Evolutionary conservation across 495 filamentous ascomycete genomes (phyloP).

Genomic region (Tirmania nivea): DNA sequence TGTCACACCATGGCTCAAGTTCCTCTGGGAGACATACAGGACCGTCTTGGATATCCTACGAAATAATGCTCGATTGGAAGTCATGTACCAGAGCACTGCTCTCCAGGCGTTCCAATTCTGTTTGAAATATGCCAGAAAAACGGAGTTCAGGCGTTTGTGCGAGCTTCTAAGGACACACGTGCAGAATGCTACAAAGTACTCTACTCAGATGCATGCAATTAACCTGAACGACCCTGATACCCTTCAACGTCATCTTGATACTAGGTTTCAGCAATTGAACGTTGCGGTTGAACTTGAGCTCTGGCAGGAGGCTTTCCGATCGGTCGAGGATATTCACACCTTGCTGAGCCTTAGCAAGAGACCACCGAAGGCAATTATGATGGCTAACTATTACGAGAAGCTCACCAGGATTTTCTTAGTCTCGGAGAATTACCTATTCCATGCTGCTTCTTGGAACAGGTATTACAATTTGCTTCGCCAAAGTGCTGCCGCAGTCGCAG

Average conservation of each 20-base stretch:
- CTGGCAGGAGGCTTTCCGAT: conserved; percentile 98
- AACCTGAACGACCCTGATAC: conserved; percentile 96
- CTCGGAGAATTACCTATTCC: conserved; percentile 98
- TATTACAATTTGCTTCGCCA: conserved; percentile 92
- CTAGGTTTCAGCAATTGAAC: conserved; percentile 94
- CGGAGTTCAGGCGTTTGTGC: conserved; percentile 93
- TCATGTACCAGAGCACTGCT: conserved; percentile 95
- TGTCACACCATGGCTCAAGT: conserved; percentile 97
- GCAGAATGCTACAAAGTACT: conserved; percentile 97
- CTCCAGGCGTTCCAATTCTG: conserved; percentile 98
- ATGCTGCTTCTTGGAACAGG: conserved; percentile 87
- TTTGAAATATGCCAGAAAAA: conserved; percentile 93
- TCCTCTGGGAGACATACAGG: conserved; percentile 98
- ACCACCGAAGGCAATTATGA: conserved; percentile 98
- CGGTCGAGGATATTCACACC: conserved; percentile 98
- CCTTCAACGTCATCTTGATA: conserved; percentile 87
- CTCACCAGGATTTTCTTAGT: conserved; percentile 94
- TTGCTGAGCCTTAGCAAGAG: conserved; percentile 96
- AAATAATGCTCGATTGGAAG: conserved; percentile 92
- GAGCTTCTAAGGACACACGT: conserved; percentile 96
- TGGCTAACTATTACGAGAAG: conserved; percentile 99
- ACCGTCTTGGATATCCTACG: conserved; percentile 94
- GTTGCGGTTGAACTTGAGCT: conserved; percentile 94
- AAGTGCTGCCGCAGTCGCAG: conserved; percentile 62
- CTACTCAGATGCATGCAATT: conserved; percentile 96